Evolutionary conservation across 805 yeast species (phyloP), one percentile per base, ranked within the genome.

Genomic region (Metschnikowia reukaufii): DNA sequence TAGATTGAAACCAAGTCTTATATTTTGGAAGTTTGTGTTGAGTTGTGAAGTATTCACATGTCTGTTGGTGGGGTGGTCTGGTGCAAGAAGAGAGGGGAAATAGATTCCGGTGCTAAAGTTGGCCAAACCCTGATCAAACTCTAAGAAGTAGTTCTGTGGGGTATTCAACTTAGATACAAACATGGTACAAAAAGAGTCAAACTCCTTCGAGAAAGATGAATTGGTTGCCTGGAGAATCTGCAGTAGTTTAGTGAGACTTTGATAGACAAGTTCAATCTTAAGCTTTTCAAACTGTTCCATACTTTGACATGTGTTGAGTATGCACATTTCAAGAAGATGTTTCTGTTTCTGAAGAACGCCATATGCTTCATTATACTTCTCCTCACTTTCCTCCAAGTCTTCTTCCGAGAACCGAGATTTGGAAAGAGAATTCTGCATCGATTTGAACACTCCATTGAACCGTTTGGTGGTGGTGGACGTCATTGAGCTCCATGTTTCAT

Each of bases 41-140:
- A 63, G 50, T 37, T 62, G 69, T 23, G 59, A 52, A 3, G 66
- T 55, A 44, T 59, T 59, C 34, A 51, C 50, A 25, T 58, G 63
- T 21, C 54, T 53, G 16, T 55, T 58, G 16, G 51, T 35, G 36
- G 63, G 48, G 19, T 55, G 56, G 4, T 61, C 63, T 1, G 74
- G 70, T 1, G 69, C 59, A 12, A 66, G 51, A 15, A 54, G 56
- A 1, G 72, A 62, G 1, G 77, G 74, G 27, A 66, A 66, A 50
- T 67, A 73, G 6, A 72, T 63, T 1, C 77, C 77, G 6, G 74
- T 62, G 44, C 66, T 57, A 48, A 61, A 70, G 13, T 54, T 44
- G 1, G 51, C 52, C 4, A 68, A 17, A 19, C 65, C 46, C 13
- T 52, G 51, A 6, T 58, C 44, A 30, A 65, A 63, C 40, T 52